Base-by-base conservation (phyloP, 2,329 filamentous ascomycete species). In the Aschersonia sp. region DNA sequence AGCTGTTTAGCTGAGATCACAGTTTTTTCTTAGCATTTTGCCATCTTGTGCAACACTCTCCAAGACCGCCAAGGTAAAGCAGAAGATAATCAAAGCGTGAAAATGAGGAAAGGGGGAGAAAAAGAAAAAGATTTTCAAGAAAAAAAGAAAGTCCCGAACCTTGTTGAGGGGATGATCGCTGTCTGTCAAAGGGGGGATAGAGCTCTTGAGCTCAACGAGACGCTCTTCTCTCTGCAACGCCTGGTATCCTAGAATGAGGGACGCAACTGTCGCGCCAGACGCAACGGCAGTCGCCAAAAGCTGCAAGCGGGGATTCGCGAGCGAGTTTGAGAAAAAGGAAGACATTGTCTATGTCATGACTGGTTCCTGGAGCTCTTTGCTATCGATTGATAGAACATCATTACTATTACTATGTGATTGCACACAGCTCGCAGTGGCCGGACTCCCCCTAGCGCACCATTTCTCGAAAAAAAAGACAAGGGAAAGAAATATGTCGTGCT, bases 281-380 rank as follows among this genome's bases (percentile, higher is more conserved):
- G 78, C 65, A 29, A 86, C 68, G 2, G 86, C 86, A 0, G 85
- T 87, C 4, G 81, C 76, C 14, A 79, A 75, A 37, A 92, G 68
- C 61, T 88, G 85, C 42, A 73, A 60, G 30, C 69, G 69, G 35
- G 70, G 64, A 55, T 65, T 72, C 40, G 66, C 63, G 41, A 70
- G 57, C 5, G 67, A 63, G 47, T 70, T 66, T 42, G 67, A 61
- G 31, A 74, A 48, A 37, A 72, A 63, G 32, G 69, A 70, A 42
- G 68, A 56, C 70, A 70, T 70, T 12, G 49, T 47, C 58, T 51
- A 52, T 51, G 37, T 33, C 53, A 57, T 56, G 30, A 47, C 31
- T 14, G 14, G n/a, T 9, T 22, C 22, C 22, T 22, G 22, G 22
- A 22, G 22, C 22, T 22, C 22, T 22, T 22, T 22, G 22, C 22